Base-by-base conservation (phyloP, 1,284 basidiomycete genomes). In the Cystobasidium sp. region DNA sequence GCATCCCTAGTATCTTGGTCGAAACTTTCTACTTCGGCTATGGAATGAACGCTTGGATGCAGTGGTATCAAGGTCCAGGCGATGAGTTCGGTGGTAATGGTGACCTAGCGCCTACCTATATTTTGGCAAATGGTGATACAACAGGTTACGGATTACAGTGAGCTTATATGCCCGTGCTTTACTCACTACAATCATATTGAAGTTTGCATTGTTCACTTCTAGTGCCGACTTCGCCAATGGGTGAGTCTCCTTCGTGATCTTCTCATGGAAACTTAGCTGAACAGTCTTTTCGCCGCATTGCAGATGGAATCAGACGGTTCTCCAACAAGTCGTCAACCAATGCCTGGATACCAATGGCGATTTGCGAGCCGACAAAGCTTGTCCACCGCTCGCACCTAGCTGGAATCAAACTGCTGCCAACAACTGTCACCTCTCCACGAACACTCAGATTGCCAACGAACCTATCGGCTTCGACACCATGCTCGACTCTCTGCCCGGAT, bases 91-190 rank as follows among this genome's bases (percentile, higher is more conserved):
- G 70, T 1, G 52, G 51, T 18, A 73, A 73, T 43, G 70, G 70
- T 1, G 20, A 62, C n/a, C 22, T 55, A 1, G 55, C 52, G 1
- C 70, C 70, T 7, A 65, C 70, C 3, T 73, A 65, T 41, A 73
- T 73, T 8, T n/a, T 73, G 8, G 70, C 70, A 12, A 73, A 73
- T 51, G 70, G 70, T 7, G 70, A 73, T 22, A 73, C 70, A 14
- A 73, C 70, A 2, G 70, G 70, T 8, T 73, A 65, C 20, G 70
- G 70, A 3, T 41, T 71, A 61, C 69, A 71, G 70, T 73, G 44
- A 56, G 70, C 37, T 5, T 6, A 5, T 7, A 31, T 6, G 14
- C 53, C 58, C 9, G 46, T 12, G 2, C 12, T 12, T 1, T 52
- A 63, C 22, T 8, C 44, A 9, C 18, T 22, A 20, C 47, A 10